phyloP scores from a whole-genome alignment of 208 protist species.

The Wallacemonas sp. region DNA sequence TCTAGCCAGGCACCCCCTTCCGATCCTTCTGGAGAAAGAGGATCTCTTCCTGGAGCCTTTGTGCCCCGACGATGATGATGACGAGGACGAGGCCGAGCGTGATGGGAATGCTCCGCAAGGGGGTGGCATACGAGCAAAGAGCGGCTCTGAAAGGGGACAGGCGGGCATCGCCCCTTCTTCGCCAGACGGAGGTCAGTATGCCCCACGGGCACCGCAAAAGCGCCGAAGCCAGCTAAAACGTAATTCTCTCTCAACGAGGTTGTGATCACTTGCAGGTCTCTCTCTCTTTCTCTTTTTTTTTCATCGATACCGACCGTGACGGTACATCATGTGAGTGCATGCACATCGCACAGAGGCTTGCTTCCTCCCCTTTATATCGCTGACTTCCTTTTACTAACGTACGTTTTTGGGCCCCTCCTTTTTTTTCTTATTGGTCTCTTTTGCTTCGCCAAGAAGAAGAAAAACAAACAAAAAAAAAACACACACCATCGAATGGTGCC shows the following conservation, averaged over 20 bases:
- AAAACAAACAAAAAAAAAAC: too few relatives aligned
- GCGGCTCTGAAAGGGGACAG: too few relatives aligned
- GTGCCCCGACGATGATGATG: not conserved
- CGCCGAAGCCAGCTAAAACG: not conserved
- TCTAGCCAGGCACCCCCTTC: constrained; percentile 13
- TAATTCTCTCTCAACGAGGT: not conserved
- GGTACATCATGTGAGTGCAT: too few relatives aligned
- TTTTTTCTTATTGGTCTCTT: too few relatives aligned
- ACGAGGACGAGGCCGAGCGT: not conserved
- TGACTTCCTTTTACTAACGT: too few relatives aligned
- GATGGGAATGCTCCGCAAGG: too few relatives aligned
- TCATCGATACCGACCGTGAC: not conserved
- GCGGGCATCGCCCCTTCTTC: not conserved
- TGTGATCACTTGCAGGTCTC: not conserved
- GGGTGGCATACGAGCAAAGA: not conserved
- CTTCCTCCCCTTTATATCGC: too few relatives aligned
- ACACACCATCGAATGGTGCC: too few relatives aligned
- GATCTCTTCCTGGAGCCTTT: constrained; percentile 16
- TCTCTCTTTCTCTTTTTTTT: not conserved
- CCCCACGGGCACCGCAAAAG: not conserved
- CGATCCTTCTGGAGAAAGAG: constrained; percentile 14
- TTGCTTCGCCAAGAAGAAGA: too few relatives aligned
- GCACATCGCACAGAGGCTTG: too few relatives aligned
- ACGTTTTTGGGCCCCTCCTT: too few relatives aligned
- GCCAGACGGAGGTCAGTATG: not conserved